Evolutionary conservation across 1,139 yeast genomes (phyloP).

Genomic region (Saccharomycopsis hybrid): DNA sequence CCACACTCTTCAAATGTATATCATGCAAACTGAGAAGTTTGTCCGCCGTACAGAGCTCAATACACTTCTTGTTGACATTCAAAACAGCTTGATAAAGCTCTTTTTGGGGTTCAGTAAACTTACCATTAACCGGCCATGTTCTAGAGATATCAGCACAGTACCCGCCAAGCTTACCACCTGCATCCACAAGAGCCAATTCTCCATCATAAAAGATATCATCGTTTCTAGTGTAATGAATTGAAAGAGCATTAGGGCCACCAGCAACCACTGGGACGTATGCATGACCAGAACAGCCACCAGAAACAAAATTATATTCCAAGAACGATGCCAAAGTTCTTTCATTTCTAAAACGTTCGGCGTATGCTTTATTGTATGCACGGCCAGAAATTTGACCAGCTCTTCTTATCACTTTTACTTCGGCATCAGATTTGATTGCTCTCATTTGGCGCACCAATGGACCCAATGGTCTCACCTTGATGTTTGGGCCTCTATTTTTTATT

Average conservation of each 20-base stretch:
- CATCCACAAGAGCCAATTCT: constrained; percentile 89
- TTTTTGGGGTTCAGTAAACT: constrained; percentile 68
- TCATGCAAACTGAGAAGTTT: constrained; percentile 59
- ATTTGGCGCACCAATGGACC: constrained; percentile 45
- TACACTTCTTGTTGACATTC: constrained; percentile 74
- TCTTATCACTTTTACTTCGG: constrained; percentile 75
- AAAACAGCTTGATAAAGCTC: constrained; percentile 87
- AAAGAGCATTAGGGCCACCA: constrained; percentile 78
- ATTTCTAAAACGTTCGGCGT: constrained; percentile 54
- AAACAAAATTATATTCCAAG: constrained; percentile 73
- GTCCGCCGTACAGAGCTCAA: constrained; percentile 53
- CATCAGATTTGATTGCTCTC: constrained; percentile 66
- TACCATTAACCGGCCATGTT: constrained; percentile 83
- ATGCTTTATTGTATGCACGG: constrained; percentile 77
- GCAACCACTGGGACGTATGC: constrained; percentile 98
- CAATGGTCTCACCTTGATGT: constrained; percentile 36
- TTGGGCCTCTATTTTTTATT: constrained; percentile 23
- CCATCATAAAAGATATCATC: constrained; percentile 69
- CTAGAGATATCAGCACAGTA: constrained; percentile 94
- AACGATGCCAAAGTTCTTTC: constrained; percentile 80
- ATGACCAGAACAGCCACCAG: constrained; percentile 81
- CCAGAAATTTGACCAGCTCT: constrained; percentile 79
- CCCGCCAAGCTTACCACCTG: constrained; percentile 91
- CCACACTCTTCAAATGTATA: constrained; percentile 65
- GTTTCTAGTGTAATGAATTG: constrained; percentile 86